phyloP scores from a whole-genome alignment of 768 basidiomycete species.

The Rhodosporidiobolus odoratus region DNA sequence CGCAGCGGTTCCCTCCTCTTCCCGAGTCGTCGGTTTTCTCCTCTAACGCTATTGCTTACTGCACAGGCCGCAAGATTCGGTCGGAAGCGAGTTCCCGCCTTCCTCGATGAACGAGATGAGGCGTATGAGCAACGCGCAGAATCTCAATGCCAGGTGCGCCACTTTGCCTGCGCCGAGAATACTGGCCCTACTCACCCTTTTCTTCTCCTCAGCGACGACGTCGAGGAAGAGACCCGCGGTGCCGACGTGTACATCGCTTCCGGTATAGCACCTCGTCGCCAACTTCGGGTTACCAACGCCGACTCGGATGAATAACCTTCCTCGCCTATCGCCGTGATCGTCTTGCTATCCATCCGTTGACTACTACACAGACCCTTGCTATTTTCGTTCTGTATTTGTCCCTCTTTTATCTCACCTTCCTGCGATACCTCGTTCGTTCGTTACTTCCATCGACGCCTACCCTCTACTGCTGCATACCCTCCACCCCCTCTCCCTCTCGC shows the following conservation, averaged over 20 bases:
- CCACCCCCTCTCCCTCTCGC: no score
- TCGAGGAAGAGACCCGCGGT: constrained; percentile 15
- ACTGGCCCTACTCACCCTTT: background rate
- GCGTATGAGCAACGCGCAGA: background rate
- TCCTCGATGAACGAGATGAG: background rate
- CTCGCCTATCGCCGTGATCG: no score
- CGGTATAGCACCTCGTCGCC: constrained; percentile 7
- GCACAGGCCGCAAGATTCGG: background rate
- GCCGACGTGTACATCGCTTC: background rate
- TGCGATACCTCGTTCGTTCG: no score
- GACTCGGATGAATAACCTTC: constrained; percentile 1
- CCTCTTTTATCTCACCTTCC: no score
- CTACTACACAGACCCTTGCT: no score
- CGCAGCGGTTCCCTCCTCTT: no score
- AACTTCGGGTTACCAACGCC: constrained; percentile 26
- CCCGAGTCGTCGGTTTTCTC: background rate
- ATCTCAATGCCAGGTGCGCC: background rate
- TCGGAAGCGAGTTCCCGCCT: background rate
- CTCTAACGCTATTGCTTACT: background rate
- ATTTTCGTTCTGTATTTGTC: no score
- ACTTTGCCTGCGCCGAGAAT: background rate
- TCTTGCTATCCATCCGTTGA: no score
- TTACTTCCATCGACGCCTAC: no score
- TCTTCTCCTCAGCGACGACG: constrained; percentile 3
- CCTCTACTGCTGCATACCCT: no score